Evolutionary conservation across 208 protist genomes (phyloP).

Genomic region (Trypanosoma platydactyli): DNA sequence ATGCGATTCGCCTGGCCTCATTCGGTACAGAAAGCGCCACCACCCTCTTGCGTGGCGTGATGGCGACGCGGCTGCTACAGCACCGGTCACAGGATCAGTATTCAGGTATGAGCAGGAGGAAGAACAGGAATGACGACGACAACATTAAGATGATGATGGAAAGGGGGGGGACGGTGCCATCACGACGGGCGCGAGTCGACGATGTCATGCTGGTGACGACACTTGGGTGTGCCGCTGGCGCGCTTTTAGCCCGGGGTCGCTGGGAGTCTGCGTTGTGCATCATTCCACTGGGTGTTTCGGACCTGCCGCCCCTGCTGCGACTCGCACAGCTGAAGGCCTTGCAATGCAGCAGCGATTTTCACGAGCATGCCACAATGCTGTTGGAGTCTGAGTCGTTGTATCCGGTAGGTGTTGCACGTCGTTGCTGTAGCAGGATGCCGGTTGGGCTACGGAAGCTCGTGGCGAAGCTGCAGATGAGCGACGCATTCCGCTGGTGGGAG

Average conservation of each 20-base stretch:
- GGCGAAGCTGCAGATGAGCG: conserved; percentile 9
- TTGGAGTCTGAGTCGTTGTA: conserved; percentile 9
- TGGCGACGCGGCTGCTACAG: neutral
- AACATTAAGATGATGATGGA: too few species aligned
- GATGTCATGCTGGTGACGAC: conserved; percentile 13
- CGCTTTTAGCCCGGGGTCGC: conserved; percentile 25
- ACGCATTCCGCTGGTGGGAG: conserved; percentile 21
- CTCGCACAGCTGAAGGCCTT: conserved; percentile 21
- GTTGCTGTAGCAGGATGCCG: conserved; percentile 7
- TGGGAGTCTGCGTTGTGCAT: conserved; percentile 26
- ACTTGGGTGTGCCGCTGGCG: conserved; percentile 28
- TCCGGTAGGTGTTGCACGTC: neutral
- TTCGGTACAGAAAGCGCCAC: conserved; percentile 18
- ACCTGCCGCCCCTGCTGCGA: conserved; percentile 19
- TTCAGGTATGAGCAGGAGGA: too few species aligned
- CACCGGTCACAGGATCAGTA: too few species aligned
- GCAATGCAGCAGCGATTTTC: conserved; percentile 1
- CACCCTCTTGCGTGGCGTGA: conserved; percentile 7
- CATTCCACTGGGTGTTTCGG: conserved; percentile 9
- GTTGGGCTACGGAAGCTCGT: conserved; percentile 8
- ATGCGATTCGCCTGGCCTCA: conserved; percentile 17
- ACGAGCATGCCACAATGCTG: conserved; percentile 16
- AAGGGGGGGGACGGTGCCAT: neutral
- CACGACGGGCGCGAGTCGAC: neutral
- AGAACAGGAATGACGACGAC: neutral